Percentiles rank a stretch among this genome's conserved stretches.
Conservation (phyloP, 1,284 basidiomycete species). For the Meira miltonrushii region DNA sequence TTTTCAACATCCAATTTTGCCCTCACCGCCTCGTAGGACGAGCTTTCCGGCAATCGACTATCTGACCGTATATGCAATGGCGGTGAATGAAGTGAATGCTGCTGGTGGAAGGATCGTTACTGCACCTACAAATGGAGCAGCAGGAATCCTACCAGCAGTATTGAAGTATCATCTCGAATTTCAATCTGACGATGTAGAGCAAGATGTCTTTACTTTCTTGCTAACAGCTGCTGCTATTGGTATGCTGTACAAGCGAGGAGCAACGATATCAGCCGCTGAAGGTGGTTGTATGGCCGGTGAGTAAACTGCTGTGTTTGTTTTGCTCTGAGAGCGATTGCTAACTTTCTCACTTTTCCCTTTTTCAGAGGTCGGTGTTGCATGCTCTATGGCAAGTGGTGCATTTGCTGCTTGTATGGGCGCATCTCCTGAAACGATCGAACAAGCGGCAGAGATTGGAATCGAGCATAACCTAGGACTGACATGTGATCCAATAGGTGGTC, state of each 20-base stretch:
- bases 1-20: constrained; percentile 70
- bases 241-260: constrained; percentile 95
- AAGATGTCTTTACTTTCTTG: constrained; percentile 76
- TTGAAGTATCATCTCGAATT: constrained; percentile 83
- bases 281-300: constrained; percentile 18
- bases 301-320: not conserved
- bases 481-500: constrained; percentile 85
- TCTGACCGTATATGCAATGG: constrained; percentile 58
- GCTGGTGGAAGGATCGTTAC: constrained; percentile 89
- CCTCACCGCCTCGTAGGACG: constrained; percentile 67
- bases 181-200: constrained; percentile 79
- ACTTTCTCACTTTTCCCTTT: constrained; percentile 32
- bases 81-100: constrained; percentile 69
- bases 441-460: constrained; percentile 93
- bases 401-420: constrained; percentile 71
- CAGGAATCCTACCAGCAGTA: constrained; percentile 82
- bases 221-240: constrained; percentile 79
- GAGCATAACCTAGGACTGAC: constrained; percentile 52
- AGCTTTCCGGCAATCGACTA: constrained; percentile 91
- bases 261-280: constrained; percentile 91
- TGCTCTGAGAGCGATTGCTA: constrained; percentile 50
- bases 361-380: constrained; percentile 61
- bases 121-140: constrained; percentile 71
- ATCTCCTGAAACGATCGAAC: constrained; percentile 54
- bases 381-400: constrained; percentile 84